Evolutionary conservation across 2,329 filamentous ascomycete species (phyloP).

Genomic region (Botrytis cinerea): DNA sequence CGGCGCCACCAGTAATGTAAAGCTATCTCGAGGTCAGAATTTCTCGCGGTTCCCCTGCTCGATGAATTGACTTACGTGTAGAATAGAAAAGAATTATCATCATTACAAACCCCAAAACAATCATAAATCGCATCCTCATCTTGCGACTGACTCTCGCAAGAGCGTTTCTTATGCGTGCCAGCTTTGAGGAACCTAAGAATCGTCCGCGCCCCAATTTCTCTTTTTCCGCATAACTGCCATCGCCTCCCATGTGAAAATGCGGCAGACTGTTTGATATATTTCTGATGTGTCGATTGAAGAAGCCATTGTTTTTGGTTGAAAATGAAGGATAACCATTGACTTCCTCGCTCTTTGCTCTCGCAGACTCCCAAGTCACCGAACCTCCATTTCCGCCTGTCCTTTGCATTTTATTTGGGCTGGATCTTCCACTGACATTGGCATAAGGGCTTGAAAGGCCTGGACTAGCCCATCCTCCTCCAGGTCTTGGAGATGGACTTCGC

Average conservation of each 20-base stretch:
- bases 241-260: constrained; percentile 59
- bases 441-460: constrained; percentile 71
- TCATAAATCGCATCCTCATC: constrained; percentile 62
- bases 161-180: constrained; percentile 51
- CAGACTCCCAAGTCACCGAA: constrained; percentile 76
- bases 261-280: constrained; percentile 79
- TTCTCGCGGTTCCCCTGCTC: not conserved
- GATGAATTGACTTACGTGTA: constrained; percentile 62
- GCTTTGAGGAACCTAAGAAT: constrained; percentile 52
- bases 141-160: constrained; percentile 61
- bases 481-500: constrained; percentile 81
- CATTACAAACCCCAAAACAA: constrained; percentile 61
- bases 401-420: constrained; percentile 59
- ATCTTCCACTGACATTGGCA: constrained; percentile 60
- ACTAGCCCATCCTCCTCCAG: constrained; percentile 85
- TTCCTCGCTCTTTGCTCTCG: constrained; percentile 74
- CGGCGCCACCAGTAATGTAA: constrained; percentile 65
- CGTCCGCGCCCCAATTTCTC: constrained; percentile 69
- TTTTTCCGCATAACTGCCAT: constrained; percentile 66
- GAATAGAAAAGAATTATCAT: constrained; percentile 68
- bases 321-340: constrained; percentile 77
- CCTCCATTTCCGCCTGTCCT: constrained; percentile 53
- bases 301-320: constrained; percentile 78
- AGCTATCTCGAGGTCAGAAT: constrained; percentile 36
- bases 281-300: constrained; percentile 83